Evolutionary conservation across 768 basidiomycete species (phyloP), one percentile per base, ranked within the genome.

Genomic region (Lactarius deliciosus): DNA sequence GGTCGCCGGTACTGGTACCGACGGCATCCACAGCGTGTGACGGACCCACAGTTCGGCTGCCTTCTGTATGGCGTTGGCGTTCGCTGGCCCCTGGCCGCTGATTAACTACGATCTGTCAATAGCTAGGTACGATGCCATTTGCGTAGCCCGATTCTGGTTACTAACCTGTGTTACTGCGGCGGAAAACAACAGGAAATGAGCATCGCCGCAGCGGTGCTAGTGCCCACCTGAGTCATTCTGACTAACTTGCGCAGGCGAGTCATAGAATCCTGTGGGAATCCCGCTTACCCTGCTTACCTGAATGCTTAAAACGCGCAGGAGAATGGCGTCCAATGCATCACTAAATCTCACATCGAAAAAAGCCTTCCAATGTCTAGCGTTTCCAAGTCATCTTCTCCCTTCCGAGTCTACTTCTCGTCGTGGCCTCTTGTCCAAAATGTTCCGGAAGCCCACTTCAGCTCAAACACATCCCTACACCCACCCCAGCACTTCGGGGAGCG

Each of bases 351-450:
- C 10, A n/a, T 15, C 57, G 13, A 58, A 58, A 58, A n/a, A 47
- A n/a, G 4, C 32, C 15, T 36, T 20, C 36, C 57, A 10, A 54
- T 40, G 34, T 62, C 61, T 22, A 53, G 5, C 47, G 36, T 36
- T 25, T 34, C 60, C 47, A 18, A 38, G 8, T 40, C 61, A 0
- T n/a, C 60, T 25, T 62, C 61, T 8, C 20, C 61, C 7, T 36
- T 36, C 50, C n/a, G 5, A 36, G 10, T 28, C 47, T 34, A 34
- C 34, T 34, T 34, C 34, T 30, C 61, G 36, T 36, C 22, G 50
- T 22, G 20, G 36, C 10, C 22, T 54, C 38, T 40, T 62, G 5
- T 38, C 61, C 15, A 62, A 62, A 50, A 62, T 62, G 32, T 54
- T 62, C 50, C 61, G 13, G 16, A 62, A 53, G 50, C 7, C 34